These are phyloP conservation scores for Penicillium sp. DNA, from an alignment of 2,329 filamentous ascomycete genomes.

Conservation along the genomic window DNA sequence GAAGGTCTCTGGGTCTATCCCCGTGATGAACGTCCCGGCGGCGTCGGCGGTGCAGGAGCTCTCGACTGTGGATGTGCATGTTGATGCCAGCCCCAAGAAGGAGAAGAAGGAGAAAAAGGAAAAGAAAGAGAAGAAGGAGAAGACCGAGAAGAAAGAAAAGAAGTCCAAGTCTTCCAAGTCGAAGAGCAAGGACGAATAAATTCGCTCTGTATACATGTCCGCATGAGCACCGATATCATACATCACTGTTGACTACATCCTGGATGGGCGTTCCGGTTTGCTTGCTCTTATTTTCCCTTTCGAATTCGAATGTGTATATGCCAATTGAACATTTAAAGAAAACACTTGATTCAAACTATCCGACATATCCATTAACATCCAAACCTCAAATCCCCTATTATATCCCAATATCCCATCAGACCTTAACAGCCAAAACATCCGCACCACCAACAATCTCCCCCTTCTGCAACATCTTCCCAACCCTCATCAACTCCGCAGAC, in stretches of 20 bases:
- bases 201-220: constrained; percentile 4
- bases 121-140: constrained; percentile 28
- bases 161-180: constrained; percentile 15
- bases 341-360: constrained; percentile 5
- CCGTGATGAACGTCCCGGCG: constrained; percentile 16
- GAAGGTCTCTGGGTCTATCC: constrained; percentile 23
- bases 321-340: constrained; percentile 14
- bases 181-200: constrained; percentile 12
- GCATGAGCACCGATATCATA: constrained; percentile 11
- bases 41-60: constrained; percentile 16
- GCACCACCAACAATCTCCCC: constrained; percentile 63
- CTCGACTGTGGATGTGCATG: constrained; percentile 20
- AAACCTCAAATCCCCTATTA: neutral
- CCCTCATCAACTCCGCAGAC: constrained; percentile 78
- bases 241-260: constrained; percentile 8
- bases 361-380: constrained; percentile 15
- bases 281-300: constrained; percentile 15
- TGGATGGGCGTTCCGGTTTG: constrained; percentile 12
- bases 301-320: constrained; percentile 21
- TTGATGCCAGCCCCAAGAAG: constrained; percentile 14
- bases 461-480: constrained; percentile 80
- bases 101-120: constrained; percentile 20
- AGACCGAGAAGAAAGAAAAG: constrained; percentile 15
- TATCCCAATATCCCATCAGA: neutral
- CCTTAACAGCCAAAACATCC: constrained; percentile 41